phyloP scores from a whole-genome alignment of 148 eudicot species.

The Rhododendron henanense region DNA sequence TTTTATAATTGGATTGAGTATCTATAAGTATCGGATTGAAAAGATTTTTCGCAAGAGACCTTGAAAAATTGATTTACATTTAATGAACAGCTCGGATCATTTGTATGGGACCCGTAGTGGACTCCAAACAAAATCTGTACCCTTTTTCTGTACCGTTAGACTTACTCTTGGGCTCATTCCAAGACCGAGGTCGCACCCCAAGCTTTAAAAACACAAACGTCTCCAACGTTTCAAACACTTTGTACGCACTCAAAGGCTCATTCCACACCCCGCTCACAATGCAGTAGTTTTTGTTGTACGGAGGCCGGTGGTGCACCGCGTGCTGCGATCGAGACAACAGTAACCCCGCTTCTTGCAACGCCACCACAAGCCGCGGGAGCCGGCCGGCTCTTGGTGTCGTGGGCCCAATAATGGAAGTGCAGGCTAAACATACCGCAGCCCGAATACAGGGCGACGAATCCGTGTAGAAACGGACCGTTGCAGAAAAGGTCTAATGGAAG shows the following conservation, averaged over 20 bases:
- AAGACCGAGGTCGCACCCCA: conserved; percentile 75
- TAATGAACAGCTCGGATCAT: too few relatives aligned
- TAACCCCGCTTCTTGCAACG: conserved; percentile 64
- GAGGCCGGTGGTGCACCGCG: conserved; percentile 69
- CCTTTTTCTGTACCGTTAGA: too few relatives aligned
- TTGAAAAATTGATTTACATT: too few relatives aligned
- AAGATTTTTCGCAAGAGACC: too few relatives aligned
- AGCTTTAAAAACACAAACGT: conserved; percentile 57
- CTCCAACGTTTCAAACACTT: conserved; percentile 62
- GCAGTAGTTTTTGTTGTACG: conserved; percentile 76
- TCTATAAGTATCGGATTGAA: too few relatives aligned
- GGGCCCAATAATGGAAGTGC: conserved; percentile 90
- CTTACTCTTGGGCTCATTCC: conserved; percentile 58
- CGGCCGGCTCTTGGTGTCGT: conserved; percentile 70
- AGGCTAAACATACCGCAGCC: conserved; percentile 90
- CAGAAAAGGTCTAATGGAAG: conserved; percentile 40
- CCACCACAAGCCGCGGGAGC: conserved; percentile 56
- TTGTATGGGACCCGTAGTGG: too few relatives aligned
- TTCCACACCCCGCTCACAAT: conserved; percentile 92
- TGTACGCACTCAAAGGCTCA: conserved; percentile 46
- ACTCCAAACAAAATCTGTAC: too few relatives aligned
- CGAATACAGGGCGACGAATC: conserved; percentile 47
- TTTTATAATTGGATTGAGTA: too few relatives aligned
- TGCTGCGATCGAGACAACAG: conserved; percentile 63
- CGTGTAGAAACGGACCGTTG: conserved; percentile 42